These are phyloP conservation scores for Niebla homalea DNA, from an alignment of 495 filamentous ascomycete genomes.

Conservation along the genomic window DNA sequence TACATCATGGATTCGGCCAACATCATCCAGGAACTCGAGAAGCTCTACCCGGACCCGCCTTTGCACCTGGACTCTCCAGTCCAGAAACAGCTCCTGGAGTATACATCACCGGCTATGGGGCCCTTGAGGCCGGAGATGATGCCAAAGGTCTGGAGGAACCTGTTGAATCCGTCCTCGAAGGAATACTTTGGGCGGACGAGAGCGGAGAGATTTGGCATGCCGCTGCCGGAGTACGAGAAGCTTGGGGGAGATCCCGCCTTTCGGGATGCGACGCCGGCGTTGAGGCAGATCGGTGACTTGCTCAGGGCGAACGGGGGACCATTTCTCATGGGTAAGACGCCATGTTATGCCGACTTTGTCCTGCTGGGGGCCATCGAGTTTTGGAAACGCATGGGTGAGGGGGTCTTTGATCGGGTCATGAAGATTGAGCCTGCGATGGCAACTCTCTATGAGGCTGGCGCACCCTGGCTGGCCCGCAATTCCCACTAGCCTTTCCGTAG, in stretches of 20 bases:
- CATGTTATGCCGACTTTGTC: slow-evolving; percentile 27
- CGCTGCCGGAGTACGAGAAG: slow-evolving; percentile 25
- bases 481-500: background rate
- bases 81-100: slow-evolving; percentile 21
- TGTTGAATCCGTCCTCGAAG: slow-evolving; percentile 28
- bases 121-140: slow-evolving; percentile 17
- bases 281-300: slow-evolving; percentile 31
- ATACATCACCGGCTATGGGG: slow-evolving; percentile 2
- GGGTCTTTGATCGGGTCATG: slow-evolving; percentile 21
- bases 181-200: slow-evolving; percentile 36
- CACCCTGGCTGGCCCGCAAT: slow-evolving; percentile 5
- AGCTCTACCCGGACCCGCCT: slow-evolving; percentile 36
- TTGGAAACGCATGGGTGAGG: slow-evolving; percentile 22
- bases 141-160: slow-evolving; percentile 19
- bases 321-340: slow-evolving; percentile 28
- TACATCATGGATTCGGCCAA: slow-evolving; percentile 42
- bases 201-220: slow-evolving; percentile 26
- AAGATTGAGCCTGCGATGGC: slow-evolving; percentile 10
- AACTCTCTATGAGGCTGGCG: slow-evolving; percentile 5
- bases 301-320: slow-evolving; percentile 40
- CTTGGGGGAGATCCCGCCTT: slow-evolving; percentile 27
- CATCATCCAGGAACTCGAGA: slow-evolving; percentile 42
- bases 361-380: slow-evolving; percentile 24
- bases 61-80: slow-evolving; percentile 37
- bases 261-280: slow-evolving; percentile 20